Percentiles rank a stretch among this genome's conserved stretches.
Evolutionary conservation across 352 stramenopile species (phyloP).

Genomic region (Globisporangium heterothallicum): DNA sequence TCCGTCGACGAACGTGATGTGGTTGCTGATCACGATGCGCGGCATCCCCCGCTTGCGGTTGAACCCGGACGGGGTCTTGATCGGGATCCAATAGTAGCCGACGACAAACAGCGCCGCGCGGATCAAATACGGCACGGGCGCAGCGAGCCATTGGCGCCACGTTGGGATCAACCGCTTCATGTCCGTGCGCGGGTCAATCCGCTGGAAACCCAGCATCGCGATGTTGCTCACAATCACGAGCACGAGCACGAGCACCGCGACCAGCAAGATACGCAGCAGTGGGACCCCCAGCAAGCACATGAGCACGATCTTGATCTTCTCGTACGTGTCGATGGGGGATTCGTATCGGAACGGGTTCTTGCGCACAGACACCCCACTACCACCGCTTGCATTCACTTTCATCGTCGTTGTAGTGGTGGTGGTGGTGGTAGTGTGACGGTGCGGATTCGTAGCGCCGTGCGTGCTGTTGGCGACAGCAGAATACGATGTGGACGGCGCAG

Average conservation of each 20-base stretch:
- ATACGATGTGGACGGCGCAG: background rate
- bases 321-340: conserved; percentile 47
- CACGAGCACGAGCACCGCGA: conserved; percentile 28
- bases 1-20: conserved; percentile 65
- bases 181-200: conserved; percentile 27
- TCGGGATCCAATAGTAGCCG: conserved; percentile 63
- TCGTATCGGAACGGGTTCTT: conserved; percentile 62
- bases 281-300: conserved; percentile 53
- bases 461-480: background rate
- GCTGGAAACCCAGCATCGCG: conserved; percentile 46
- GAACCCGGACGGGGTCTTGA: conserved; percentile 24
- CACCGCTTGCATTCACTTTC: conserved; percentile 6
- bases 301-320: conserved; percentile 47
- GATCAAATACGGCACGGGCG: conserved; percentile 35
- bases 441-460: too few relatives aligned
- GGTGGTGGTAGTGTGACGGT: background rate
- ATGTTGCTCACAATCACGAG: conserved; percentile 37
- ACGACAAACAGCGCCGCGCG: conserved; percentile 51
- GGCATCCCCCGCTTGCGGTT: conserved; percentile 18
- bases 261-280: conserved; percentile 42
- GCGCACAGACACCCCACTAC: background rate
- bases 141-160: conserved; percentile 36
- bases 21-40: conserved; percentile 64
- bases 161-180: conserved; percentile 21
- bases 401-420: background rate